phyloP scores from a whole-genome alignment of 2,329 filamentous ascomycete species.

The Cladosporium sp. region DNA sequence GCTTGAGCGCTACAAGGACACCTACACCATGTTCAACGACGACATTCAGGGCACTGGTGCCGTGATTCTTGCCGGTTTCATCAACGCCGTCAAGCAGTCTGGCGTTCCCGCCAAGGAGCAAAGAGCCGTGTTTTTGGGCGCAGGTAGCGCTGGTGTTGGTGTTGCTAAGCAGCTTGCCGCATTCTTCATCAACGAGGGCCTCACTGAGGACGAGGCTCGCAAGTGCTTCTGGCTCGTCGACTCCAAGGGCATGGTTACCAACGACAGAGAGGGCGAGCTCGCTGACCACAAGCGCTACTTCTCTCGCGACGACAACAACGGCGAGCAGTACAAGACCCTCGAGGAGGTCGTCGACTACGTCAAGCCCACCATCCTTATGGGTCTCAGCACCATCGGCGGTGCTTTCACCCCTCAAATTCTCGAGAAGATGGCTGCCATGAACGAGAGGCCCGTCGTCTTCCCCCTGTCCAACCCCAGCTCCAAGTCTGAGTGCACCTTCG shows the following conservation, averaged over 20 bases:
- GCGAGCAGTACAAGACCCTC: slow-evolving; percentile 71
- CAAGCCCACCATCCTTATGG: slow-evolving; percentile 91
- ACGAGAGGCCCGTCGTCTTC: slow-evolving; percentile 76
- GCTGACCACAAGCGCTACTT: slow-evolving; percentile 80
- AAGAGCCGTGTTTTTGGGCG: slow-evolving; percentile 92
- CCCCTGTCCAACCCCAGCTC: slow-evolving; percentile 93
- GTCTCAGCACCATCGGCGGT: slow-evolving; percentile 89
- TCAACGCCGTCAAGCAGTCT: slow-evolving; percentile 77
- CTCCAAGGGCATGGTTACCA: slow-evolving; percentile 84
- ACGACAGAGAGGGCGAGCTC: slow-evolving; percentile 88
- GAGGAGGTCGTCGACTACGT: slow-evolving; percentile 93
- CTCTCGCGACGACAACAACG: slow-evolving; percentile 65
- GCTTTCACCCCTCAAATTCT: slow-evolving; percentile 90
- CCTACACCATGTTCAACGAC: slow-evolving; percentile 96
- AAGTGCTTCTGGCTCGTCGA: slow-evolving; percentile 97
- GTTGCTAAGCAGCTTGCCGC: slow-evolving; percentile 97
- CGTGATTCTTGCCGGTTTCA: slow-evolving; percentile 83
- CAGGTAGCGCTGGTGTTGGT: slow-evolving; percentile 92
- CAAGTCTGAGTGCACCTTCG: slow-evolving; percentile 97
- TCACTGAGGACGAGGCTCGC: slow-evolving; percentile 83
- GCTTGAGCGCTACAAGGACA: slow-evolving; percentile 82
- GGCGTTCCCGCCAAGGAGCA: slow-evolving; percentile 86
- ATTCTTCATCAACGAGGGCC: slow-evolving; percentile 90
- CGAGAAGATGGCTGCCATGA: slow-evolving; percentile 59
- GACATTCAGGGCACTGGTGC: slow-evolving; percentile 97